Evolutionary conservation across 441 rosid species (phyloP).

Genomic region (Euphorbia celastroides): DNA sequence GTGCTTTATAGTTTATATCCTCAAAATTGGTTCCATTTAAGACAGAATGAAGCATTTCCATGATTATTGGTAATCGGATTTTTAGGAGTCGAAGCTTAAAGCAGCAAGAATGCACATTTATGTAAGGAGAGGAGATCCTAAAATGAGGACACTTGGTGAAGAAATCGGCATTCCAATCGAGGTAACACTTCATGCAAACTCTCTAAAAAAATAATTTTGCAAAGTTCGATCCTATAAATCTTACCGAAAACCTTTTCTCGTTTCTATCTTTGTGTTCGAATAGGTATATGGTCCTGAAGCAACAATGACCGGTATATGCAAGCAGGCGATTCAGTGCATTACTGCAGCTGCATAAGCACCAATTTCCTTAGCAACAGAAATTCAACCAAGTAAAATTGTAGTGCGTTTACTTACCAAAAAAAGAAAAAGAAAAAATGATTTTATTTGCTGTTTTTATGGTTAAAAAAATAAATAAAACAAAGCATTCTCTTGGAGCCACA

Average conservation of each 20-base stretch:
- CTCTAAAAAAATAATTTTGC: background rate
- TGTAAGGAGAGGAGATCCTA: conserved; percentile 96
- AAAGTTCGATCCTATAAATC: background rate
- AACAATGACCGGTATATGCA: conserved; percentile 95
- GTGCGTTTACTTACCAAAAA: background rate
- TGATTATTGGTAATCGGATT: background rate
- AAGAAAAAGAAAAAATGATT: too few species aligned
- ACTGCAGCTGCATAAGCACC: conserved; percentile 55
- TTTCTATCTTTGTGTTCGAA: background rate
- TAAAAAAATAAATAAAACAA: too few species aligned
- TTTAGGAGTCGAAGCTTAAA: conserved; percentile 78
- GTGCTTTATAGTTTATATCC: too few species aligned
- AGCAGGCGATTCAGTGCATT: conserved; percentile 81
- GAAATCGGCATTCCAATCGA: conserved; percentile 88
- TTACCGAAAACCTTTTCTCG: background rate
- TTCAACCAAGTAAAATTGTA: conserved; percentile 1
- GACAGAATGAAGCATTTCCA: background rate
- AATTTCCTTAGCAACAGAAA: conserved; percentile 15
- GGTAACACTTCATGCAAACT: conserved; percentile 32
- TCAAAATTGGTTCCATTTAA: too few species aligned
- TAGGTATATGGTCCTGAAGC: conserved; percentile 95
- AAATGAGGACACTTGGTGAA: conserved; percentile 80
- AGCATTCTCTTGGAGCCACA: too few species aligned
- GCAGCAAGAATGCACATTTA: conserved; percentile 85
- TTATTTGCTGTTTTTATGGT: too few species aligned